Conservation (phyloP, 2,329 filamentous ascomycete species). For the Colletotrichum graminicola region DNA sequence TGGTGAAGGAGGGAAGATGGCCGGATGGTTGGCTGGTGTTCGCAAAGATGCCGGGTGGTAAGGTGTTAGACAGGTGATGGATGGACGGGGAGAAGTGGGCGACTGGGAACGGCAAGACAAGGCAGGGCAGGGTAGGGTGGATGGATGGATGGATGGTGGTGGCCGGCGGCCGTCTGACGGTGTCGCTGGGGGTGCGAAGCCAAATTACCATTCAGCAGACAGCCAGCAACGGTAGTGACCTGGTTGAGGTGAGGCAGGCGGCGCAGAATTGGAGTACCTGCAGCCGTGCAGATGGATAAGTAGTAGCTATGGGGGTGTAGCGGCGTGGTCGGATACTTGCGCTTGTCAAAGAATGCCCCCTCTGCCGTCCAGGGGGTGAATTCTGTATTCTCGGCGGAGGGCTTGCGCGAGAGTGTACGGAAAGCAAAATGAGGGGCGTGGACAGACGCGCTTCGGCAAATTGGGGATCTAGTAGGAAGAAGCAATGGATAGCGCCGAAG, state of each 20-base stretch:
- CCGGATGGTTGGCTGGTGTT: constrained; percentile 42
- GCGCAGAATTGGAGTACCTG: background rate
- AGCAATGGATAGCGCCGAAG: constrained; percentile 9
- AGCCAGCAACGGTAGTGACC: constrained; percentile 1
- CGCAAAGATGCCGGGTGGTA: constrained; percentile 38
- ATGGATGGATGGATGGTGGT: constrained; percentile 7
- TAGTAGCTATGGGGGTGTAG: constrained; percentile 1
- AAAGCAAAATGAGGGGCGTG: constrained; percentile 13
- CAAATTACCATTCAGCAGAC: constrained; percentile 9
- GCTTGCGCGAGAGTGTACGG: constrained; percentile 32
- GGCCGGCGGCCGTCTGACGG: constrained; percentile 4
- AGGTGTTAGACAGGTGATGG: constrained; percentile 31
- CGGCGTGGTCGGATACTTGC: constrained; percentile 34
- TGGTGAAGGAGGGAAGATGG: constrained; percentile 42
- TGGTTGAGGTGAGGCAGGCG: background rate
- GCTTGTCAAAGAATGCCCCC: constrained; percentile 29
- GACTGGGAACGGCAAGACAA: constrained; percentile 40
- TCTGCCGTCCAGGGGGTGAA: constrained; percentile 12
- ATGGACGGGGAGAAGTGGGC: constrained; percentile 40
- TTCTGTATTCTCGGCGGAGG: constrained; percentile 20
- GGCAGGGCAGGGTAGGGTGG: constrained; percentile 28
- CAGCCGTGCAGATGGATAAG: background rate
- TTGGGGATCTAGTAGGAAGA: background rate
- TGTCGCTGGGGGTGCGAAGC: constrained; percentile 20
- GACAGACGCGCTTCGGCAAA: constrained; percentile 18